phyloP scores from a whole-genome alignment of 495 filamentous ascomycete species.

The Amphirosellinia nigrospora region DNA sequence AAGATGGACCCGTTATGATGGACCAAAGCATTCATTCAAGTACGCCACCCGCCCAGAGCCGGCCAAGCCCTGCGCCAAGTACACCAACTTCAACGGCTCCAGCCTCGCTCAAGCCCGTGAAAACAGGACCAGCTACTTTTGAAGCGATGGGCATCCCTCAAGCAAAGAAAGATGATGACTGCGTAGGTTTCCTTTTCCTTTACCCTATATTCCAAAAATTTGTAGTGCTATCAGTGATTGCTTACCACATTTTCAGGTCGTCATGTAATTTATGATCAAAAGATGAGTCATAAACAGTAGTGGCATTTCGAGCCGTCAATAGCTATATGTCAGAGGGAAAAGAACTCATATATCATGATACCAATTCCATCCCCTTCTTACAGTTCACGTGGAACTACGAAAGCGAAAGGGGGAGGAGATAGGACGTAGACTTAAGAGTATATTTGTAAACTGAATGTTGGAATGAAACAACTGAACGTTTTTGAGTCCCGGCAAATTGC shows the following conservation, averaged over 20 bases:
- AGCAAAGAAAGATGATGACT: conserved; percentile 81
- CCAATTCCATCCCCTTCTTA: background rate
- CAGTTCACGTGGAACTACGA: background rate
- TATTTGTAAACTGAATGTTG: background rate
- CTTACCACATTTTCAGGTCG: conserved; percentile 13
- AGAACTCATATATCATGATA: conserved; percentile 12
- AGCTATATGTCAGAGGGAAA: background rate
- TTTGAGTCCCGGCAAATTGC: background rate
- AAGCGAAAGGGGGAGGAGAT: background rate
- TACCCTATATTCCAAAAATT: background rate
- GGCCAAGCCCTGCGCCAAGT: conserved; percentile 37
- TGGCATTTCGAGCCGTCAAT: conserved; percentile 12
- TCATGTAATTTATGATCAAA: conserved; percentile 18
- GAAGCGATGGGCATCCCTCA: conserved; percentile 95
- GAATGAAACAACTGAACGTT: conserved; percentile 6
- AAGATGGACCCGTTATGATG: conserved; percentile 33
- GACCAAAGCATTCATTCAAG: conserved; percentile 38
- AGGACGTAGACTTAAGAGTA: background rate
- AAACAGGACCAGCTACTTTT: conserved; percentile 93
- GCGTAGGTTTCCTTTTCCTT: conserved; percentile 66
- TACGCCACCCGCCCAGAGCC: conserved; percentile 46
- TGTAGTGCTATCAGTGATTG: background rate
- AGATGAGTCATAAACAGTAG: background rate
- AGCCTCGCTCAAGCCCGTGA: conserved; percentile 57
- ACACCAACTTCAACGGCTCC: conserved; percentile 36